phyloP scores from a whole-genome alignment of 805 yeast species.

The Jamesozyma piceae region DNA sequence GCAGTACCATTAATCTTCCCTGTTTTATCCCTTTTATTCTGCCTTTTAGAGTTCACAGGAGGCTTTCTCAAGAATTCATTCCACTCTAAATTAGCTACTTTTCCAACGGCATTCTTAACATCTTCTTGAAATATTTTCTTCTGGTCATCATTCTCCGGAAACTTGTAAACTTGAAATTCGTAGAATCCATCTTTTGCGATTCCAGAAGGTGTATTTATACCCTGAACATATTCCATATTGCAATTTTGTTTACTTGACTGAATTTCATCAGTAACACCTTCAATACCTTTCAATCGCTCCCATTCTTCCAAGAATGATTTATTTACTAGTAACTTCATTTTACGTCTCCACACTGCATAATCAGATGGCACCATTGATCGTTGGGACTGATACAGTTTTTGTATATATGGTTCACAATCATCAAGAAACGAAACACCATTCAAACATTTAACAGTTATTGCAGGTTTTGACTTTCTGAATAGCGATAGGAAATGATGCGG shows the following conservation, averaged over 20 bases:
- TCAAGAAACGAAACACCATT: slow-evolving; percentile 1
- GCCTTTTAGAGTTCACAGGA: no score
- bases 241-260: background rate
- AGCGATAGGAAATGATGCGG: slow-evolving; percentile 22
- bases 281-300: slow-evolving; percentile 15
- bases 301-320: slow-evolving; percentile 18
- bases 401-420: slow-evolving; percentile 2
- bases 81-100: slow-evolving; percentile 19
- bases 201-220: slow-evolving; percentile 7
- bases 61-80: slow-evolving; percentile 8
- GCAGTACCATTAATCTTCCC: background rate
- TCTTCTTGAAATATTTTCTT: slow-evolving; percentile 9
- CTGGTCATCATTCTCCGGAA: slow-evolving; percentile 11
- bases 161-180: slow-evolving; percentile 15
- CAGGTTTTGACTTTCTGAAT: slow-evolving; percentile 26
- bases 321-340: slow-evolving; percentile 10
- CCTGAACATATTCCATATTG: background rate
- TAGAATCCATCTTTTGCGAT: slow-evolving; percentile 28
- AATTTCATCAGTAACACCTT: slow-evolving; percentile 11
- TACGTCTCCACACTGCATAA: slow-evolving; percentile 22
- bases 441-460: slow-evolving; percentile 12
- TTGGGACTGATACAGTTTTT: slow-evolving; percentile 1
- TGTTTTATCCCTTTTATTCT: background rate
- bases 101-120: slow-evolving; percentile 12
- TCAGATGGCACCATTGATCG: slow-evolving; percentile 16